A percentile compares a stretch with the other conserved stretches of the same genome.
phyloP scores from a whole-genome alignment of 257 asterid genomes.

The Hygrophila difformis region DNA sequence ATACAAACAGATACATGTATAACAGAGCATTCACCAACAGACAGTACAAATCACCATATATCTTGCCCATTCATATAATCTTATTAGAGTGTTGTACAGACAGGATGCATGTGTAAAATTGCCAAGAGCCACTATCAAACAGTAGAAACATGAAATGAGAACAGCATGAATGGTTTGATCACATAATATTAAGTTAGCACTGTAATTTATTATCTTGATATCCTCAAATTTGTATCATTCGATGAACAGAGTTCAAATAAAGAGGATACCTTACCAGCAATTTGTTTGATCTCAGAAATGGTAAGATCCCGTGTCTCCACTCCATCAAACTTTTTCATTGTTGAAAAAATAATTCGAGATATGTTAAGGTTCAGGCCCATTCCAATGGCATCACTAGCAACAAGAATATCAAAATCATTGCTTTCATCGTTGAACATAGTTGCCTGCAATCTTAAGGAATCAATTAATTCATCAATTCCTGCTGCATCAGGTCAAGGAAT shows the following conservation, averaged over 20 bases:
- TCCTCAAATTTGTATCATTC: too few relatives aligned
- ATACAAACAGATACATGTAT: background rate
- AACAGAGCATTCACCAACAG: background rate
- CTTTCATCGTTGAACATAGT: constrained; percentile 85
- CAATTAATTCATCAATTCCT: constrained; percentile 35
- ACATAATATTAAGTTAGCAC: too few relatives aligned
- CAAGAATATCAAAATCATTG: constrained; percentile 80
- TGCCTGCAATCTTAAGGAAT: constrained; percentile 78
- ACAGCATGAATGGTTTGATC: too few relatives aligned
- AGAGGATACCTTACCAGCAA: constrained; percentile 81
- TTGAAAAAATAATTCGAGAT: constrained; percentile 82
- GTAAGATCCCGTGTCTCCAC: constrained; percentile 57
- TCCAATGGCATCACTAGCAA: constrained; percentile 97
- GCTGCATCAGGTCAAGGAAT: constrained; percentile 13
- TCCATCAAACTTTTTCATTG: constrained; percentile 78
- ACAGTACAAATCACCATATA: background rate
- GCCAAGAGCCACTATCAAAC: too few relatives aligned
- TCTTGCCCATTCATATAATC: too few relatives aligned
- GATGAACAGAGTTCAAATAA: too few relatives aligned
- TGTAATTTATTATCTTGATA: too few relatives aligned
- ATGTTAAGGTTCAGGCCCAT: constrained; percentile 98
- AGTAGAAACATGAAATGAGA: too few relatives aligned
- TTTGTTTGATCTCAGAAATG: constrained; percentile 90
- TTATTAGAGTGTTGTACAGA: too few relatives aligned
- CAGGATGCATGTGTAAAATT: too few relatives aligned